Conservation (phyloP, 495 filamentous ascomycete genomes). For the Tuber indicum region DNA sequence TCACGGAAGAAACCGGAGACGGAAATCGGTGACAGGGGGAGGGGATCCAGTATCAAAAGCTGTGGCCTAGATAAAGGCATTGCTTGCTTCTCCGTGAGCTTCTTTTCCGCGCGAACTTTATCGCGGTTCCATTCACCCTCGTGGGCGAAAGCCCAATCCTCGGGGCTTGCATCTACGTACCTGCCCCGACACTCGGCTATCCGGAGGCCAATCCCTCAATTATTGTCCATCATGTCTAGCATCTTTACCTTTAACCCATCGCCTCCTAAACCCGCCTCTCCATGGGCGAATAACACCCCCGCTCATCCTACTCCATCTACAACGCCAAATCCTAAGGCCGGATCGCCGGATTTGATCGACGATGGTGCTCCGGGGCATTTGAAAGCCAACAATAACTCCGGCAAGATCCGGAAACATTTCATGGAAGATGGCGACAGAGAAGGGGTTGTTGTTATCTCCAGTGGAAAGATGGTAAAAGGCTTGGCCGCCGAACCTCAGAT, state of each 20-base stretch:
- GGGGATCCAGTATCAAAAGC: conserved; percentile 8
- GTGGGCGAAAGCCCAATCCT: conserved; percentile 16
- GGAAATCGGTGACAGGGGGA: conserved; percentile 15
- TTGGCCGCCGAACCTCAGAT: conserved; percentile 88
- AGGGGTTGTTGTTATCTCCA: conserved; percentile 57
- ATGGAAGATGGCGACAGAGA: conserved; percentile 42
- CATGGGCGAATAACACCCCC: conserved; percentile 54
- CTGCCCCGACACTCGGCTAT: conserved; percentile 3
- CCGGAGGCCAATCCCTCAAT: neutral
- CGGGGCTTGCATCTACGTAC: conserved; percentile 3
- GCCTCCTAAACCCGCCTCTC: conserved; percentile 78
- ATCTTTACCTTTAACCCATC: conserved; percentile 93
- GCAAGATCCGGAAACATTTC: conserved; percentile 39
- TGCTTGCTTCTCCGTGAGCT: neutral
- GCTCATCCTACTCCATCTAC: conserved; percentile 25
- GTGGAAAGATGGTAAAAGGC: conserved; percentile 57
- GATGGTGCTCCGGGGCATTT: conserved; percentile 45
- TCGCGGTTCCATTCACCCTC: conserved; percentile 18
- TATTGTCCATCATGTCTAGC: conserved; percentile 64
- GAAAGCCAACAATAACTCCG: conserved; percentile 38
- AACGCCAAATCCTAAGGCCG: conserved; percentile 13
- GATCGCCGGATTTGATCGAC: conserved; percentile 14
- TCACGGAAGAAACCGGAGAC: neutral
- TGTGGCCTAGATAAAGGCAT: neutral
- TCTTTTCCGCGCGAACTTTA: neutral